phyloP scores from a whole-genome alignment of 2,329 filamentous ascomycete genomes.

The Beauveria medogensis region DNA sequence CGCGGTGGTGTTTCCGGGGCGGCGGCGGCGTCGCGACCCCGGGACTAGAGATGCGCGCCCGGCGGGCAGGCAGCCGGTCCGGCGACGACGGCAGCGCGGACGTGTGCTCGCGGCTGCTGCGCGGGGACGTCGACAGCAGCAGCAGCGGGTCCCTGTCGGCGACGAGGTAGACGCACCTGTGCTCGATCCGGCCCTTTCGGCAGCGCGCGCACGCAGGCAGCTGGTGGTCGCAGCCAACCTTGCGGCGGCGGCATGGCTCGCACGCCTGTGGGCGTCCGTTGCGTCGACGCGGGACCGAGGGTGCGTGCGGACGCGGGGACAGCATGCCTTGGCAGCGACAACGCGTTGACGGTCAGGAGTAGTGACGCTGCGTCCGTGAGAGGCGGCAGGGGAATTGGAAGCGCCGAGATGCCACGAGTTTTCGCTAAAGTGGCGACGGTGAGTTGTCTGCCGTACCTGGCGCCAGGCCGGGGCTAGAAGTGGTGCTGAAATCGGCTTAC shows the following conservation, averaged over 20 bases:
- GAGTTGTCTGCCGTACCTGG: not conserved
- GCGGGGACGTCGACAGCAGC: not conserved
- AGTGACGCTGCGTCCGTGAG: not conserved
- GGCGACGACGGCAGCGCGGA: not conserved
- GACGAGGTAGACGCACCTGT: conserved; percentile 25
- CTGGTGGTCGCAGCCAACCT: conserved; percentile 30
- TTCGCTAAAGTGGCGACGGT: not conserved
- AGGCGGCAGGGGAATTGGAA: not conserved
- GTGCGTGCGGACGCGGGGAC: not conserved
- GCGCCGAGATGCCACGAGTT: not conserved
- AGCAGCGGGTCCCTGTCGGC: not conserved
- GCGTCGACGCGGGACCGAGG: conserved; percentile 7
- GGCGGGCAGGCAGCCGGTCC: not conserved
- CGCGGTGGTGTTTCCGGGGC: not conserved
- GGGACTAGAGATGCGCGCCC: not conserved
- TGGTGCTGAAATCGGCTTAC: not conserved
- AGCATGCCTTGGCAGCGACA: not conserved
- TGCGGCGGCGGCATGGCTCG: conserved; percentile 28
- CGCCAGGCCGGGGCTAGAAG: not conserved
- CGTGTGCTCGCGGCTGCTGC: not conserved
- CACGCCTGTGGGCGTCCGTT: conserved; percentile 14
- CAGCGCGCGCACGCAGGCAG: conserved; percentile 28
- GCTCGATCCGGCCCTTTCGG: conserved; percentile 22
- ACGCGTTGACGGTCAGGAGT: not conserved
- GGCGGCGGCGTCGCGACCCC: not conserved